Conservation (phyloP, 768 basidiomycete species). For the Leccinellum luteum region DNA sequence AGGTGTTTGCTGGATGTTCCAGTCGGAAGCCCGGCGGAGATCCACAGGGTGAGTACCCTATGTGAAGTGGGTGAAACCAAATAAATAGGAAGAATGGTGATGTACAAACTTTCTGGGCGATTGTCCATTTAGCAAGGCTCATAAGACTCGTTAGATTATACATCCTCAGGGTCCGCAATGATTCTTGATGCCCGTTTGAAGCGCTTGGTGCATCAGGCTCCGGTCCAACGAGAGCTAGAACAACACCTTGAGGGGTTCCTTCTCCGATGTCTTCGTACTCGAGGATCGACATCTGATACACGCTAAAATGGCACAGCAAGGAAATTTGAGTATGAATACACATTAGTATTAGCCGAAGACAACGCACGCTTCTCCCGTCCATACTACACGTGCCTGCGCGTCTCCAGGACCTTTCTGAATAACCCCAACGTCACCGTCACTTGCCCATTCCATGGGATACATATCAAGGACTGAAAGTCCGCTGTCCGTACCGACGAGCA, state of each 20-base stretch:
- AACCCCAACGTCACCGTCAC: slow-evolving; percentile 40
- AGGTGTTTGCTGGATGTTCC: slow-evolving; percentile 48
- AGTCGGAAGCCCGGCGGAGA: slow-evolving; percentile 48
- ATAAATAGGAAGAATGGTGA: background rate
- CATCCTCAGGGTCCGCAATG: slow-evolving; percentile 65
- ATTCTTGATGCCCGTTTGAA: slow-evolving; percentile 50
- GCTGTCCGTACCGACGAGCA: slow-evolving; percentile 79
- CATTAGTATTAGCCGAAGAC: background rate
- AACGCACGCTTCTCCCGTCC: slow-evolving; percentile 75
- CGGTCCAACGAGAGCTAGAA: slow-evolving; percentile 71
- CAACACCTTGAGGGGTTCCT: slow-evolving; percentile 65
- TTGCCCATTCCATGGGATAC: slow-evolving; percentile 69
- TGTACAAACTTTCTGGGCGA: slow-evolving; percentile 57
- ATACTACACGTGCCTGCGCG: slow-evolving; percentile 63
- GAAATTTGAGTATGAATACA: background rate
- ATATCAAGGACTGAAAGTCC: slow-evolving; percentile 82
- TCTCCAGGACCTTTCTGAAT: slow-evolving; percentile 63
- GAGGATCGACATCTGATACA: slow-evolving; percentile 74
- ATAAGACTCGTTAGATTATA: slow-evolving; percentile 76
- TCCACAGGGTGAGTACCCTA: slow-evolving; percentile 64
- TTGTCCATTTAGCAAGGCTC: slow-evolving; percentile 72
- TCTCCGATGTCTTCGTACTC: slow-evolving; percentile 61
- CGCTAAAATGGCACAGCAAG: slow-evolving; percentile 38
- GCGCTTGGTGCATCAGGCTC: slow-evolving; percentile 44
- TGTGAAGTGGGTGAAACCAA: slow-evolving; percentile 2